These are phyloP conservation scores for Darksidea phi DNA, from an alignment of 495 filamentous ascomycete species.

Conservation along the genomic window DNA sequence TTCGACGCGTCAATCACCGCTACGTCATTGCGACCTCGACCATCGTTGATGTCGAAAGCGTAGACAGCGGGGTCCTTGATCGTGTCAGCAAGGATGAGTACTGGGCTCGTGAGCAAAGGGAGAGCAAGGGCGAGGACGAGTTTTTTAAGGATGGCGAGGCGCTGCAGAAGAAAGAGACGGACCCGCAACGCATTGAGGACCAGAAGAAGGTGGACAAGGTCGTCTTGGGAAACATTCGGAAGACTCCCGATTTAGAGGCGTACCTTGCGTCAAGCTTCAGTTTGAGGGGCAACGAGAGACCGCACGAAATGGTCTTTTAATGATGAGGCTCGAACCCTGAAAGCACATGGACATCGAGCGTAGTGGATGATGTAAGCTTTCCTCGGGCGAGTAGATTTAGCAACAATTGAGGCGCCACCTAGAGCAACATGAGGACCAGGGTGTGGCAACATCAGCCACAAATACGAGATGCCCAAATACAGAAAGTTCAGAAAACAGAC, in stretches of 20 bases:
- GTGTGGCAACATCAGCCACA: too few species aligned
- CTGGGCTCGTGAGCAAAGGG: conserved; percentile 90
- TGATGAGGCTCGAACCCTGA: too few species aligned
- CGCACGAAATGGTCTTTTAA: conserved; percentile 77
- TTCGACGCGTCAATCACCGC: conserved; percentile 94
- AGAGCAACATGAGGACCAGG: too few species aligned
- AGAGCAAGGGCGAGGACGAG: conserved; percentile 85
- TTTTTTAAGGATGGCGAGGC: conserved; percentile 99
- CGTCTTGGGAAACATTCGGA: conserved; percentile 87
- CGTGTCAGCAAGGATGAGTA: conserved; percentile 81
- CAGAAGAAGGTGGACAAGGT: conserved; percentile 98
- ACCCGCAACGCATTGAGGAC: conserved; percentile 83
- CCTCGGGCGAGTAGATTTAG: too few species aligned
- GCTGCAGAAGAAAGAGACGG: conserved; percentile 92
- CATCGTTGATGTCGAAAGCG: conserved; percentile 77
- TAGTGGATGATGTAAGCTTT: too few species aligned
- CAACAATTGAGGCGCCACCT: too few species aligned
- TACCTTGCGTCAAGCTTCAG: conserved; percentile 92
- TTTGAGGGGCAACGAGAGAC: conserved; percentile 94
- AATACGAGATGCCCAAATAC: too few species aligned
- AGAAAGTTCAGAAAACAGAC: too few species aligned
- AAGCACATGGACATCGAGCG: too few species aligned
- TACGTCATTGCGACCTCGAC: conserved; percentile 97
- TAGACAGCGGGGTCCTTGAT: conserved; percentile 79
- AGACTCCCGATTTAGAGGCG: conserved; percentile 79